phyloP scores from a whole-genome alignment of 768 basidiomycete genomes.

The Amanita pseudoporphyria region DNA sequence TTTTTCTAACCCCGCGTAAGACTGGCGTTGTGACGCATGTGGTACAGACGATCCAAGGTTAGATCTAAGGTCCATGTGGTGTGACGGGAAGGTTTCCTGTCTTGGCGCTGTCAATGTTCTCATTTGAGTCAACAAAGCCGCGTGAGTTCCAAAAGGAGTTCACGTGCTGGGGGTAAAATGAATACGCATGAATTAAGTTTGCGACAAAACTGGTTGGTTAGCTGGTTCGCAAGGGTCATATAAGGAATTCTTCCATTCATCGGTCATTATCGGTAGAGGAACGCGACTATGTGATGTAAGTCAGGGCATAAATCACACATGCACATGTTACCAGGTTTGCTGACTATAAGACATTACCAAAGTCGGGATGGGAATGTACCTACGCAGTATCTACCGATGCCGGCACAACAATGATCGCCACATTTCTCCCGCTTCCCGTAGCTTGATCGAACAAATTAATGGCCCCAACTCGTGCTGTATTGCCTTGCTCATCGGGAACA shows the following conservation, averaged over 20 bases:
- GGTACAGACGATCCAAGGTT: neutral
- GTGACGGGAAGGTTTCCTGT: no score
- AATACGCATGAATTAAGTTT: neutral
- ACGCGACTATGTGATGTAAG: neutral
- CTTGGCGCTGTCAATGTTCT: neutral
- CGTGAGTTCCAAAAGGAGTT: neutral
- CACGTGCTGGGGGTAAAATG: neutral
- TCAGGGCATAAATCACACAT: conserved; percentile 1
- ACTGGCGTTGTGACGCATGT: neutral
- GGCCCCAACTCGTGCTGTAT: conserved; percentile 24
- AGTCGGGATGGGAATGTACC: neutral
- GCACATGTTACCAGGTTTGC: neutral
- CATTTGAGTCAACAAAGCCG: no score
- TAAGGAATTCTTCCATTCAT: conserved; percentile 3
- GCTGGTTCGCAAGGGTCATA: neutral
- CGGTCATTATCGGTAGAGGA: neutral
- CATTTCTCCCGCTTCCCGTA: conserved; percentile 63
- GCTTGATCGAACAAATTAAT: conserved; percentile 69
- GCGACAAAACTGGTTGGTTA: neutral
- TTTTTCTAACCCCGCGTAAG: neutral
- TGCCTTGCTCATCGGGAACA: conserved; percentile 4
- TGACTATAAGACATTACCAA: neutral
- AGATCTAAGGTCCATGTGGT: neutral
- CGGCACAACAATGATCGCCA: conserved; percentile 48
- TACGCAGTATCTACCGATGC: conserved; percentile 1